Evolutionary conservation across 129 eudicot genomes (phyloP), one percentile per base, ranked within the genome.

Genomic region (Saussurea involucrata): DNA sequence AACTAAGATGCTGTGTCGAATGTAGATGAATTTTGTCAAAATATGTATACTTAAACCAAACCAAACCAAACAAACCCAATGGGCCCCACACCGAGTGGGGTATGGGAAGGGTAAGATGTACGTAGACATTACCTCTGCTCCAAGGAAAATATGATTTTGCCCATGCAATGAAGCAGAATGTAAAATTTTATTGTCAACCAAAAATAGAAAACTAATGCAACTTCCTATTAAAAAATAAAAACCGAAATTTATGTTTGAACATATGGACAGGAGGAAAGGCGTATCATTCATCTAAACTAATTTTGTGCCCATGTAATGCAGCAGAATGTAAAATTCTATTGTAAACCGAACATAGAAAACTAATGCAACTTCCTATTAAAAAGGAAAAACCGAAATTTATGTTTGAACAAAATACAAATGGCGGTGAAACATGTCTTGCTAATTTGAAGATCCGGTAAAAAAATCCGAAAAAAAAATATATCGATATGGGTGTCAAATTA

Each of bases 1-100:
- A 61, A 93, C 88, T 68, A 93, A 81, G 18, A 90, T 86, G 74
- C 98, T 93, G 97, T 77, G 79, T 7, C 73, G 33, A 70, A 71
- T 42, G 32, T 60, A 37, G 2, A 40, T 55, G 49, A 33, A 28
- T 24, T 75, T 64, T 18, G 18, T 64, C 25, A 75, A 40, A 64
- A 7, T 63, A 5, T 6, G 15, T 17, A 4, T 20, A 24, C 37
- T 63, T 53, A 33, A 9, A 17, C 33, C 33, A 17, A 29, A 17
- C 33, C 33, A 17, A 29, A 40, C 49, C 49, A 40, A 40, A 40
- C 49, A 40, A 40, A 53, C 22, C 60, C 1, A n/a, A 53, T 4
- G 61, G 61, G 61, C 5, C 61, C 21, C 61, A 17, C 61, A 17
- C 61, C 0, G 3, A 40, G 13, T 40, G 4, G 60, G 22, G 22